These are phyloP conservation scores for Ostreobium quekettii DNA, from an alignment of 139 green algal species.

Conservation along the genomic window DNA sequence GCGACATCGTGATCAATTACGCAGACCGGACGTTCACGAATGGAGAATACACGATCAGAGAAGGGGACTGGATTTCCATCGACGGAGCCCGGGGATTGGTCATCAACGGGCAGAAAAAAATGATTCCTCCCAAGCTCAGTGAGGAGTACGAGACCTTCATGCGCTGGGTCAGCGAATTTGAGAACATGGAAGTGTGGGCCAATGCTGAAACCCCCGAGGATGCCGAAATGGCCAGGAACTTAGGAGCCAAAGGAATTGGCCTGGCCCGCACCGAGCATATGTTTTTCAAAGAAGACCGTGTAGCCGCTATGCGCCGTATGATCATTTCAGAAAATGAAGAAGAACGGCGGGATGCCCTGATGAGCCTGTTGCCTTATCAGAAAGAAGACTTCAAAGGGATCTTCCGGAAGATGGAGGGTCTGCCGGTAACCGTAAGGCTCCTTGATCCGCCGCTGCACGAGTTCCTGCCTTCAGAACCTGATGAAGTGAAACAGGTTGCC, in stretches of 20 bases:
- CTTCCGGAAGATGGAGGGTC: slow-evolving; percentile 52
- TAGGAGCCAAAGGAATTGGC: slow-evolving; percentile 63
- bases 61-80: slow-evolving; percentile 53
- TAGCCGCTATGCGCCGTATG: slow-evolving; percentile 53
- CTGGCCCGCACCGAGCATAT: slow-evolving; percentile 71
- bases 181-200: slow-evolving; percentile 42
- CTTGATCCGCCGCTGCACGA: slow-evolving; percentile 75
- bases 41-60: slow-evolving; percentile 20
- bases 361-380: slow-evolving; percentile 49
- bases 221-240: slow-evolving; percentile 30
- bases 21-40: slow-evolving; percentile 23
- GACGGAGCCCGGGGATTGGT: slow-evolving; percentile 52
- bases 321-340: slow-evolving; percentile 41
- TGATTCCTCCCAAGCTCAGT: slow-evolving; percentile 15
- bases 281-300: slow-evolving; percentile 62
- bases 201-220: slow-evolving; percentile 71
- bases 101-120: slow-evolving; percentile 30
- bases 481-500: background rate
- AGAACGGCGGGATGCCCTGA: slow-evolving; percentile 33
- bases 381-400: slow-evolving; percentile 63
- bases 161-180: slow-evolving; percentile 50
- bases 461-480: slow-evolving; percentile 55
- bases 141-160: slow-evolving; percentile 48
- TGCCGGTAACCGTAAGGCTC: slow-evolving; percentile 67
- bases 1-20: slow-evolving; percentile 41